Base-by-base conservation (phyloP, 257 asterid species). In the Petrea volubilis region DNA sequence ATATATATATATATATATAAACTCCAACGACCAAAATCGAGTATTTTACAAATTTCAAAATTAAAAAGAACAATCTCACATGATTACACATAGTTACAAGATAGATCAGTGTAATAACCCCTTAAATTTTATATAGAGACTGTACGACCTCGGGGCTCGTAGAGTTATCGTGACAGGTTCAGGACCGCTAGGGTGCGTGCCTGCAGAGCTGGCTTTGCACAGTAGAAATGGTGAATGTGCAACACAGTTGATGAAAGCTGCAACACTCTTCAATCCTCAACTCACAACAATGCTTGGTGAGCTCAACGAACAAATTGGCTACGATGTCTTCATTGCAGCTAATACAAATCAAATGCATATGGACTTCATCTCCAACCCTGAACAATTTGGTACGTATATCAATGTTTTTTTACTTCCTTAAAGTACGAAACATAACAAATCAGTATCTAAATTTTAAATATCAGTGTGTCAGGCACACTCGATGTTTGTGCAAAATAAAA, bases 141-240 rank as follows among this genome's bases (percentile, higher is more conserved):
- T 93, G 29, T 52, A 88, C 67, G 73, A 53, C 1, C 80, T 87
- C 0, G 97, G 98, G 13, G 80, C 91, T 8, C 88, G 86, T 1
- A 70, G 89, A 43, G 79, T 93, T n/a, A n/a, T 93, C 0, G 98
- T 93, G 75, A 93, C 97, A 0, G 98, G 98, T 2, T 84, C 91
- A 1, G 98, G 98, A 0, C 98, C 97, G 17, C 10, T 93, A 23
- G 98, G 98, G 14, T 93, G 98, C 53, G 96, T 86, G 57, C 98
- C 98, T 0, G 95, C 96, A 0, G 97, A 91, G 53, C 27, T 89
- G 61, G 98, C 97, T 0, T 63, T 17, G n/a, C 90, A 68, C 20
- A 85, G 96, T 12, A 24, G 1, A 15, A 72, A 67, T 0, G 98
- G 98, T 0, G 90, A 89, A 73, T 93, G 98, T 13, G 91, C 88